Evolutionary conservation across 2,329 filamentous ascomycete species (phyloP).

Genomic region (Fusarium nisikadoi): DNA sequence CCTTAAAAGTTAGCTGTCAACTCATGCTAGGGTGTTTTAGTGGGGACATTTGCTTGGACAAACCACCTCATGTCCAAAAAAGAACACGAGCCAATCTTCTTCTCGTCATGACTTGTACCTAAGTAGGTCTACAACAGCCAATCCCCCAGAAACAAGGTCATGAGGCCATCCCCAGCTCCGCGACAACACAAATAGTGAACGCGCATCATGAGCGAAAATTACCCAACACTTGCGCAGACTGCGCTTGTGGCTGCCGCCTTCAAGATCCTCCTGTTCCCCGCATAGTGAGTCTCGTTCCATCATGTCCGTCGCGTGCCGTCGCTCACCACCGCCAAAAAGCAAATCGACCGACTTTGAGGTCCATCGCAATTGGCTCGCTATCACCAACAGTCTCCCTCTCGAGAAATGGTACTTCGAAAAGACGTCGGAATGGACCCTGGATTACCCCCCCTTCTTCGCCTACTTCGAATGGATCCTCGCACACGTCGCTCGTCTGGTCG

Average conservation of each 20-base stretch:
- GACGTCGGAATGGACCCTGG: slow-evolving; percentile 99
- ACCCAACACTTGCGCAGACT: slow-evolving; percentile 90
- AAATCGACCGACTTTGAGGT: slow-evolving; percentile 99
- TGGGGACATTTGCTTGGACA: neutral
- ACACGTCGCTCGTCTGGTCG: slow-evolving; percentile 78
- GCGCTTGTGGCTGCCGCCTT: slow-evolving; percentile 86
- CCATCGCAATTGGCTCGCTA: slow-evolving; percentile 97
- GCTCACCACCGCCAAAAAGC: slow-evolving; percentile 58
- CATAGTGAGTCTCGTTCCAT: slow-evolving; percentile 75
- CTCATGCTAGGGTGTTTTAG: slow-evolving; percentile 24
- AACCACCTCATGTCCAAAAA: slow-evolving; percentile 19
- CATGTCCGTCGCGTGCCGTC: neutral
- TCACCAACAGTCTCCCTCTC: slow-evolving; percentile 88
- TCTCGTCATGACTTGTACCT: slow-evolving; percentile 32
- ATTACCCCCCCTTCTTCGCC: slow-evolving; percentile 98
- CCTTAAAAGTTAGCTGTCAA: neutral
- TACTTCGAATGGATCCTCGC: slow-evolving; percentile 96
- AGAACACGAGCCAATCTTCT: slow-evolving; percentile 38
- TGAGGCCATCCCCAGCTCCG: slow-evolving; percentile 35
- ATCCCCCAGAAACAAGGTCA: slow-evolving; percentile 31
- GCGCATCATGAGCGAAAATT: slow-evolving; percentile 76
- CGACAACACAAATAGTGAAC: slow-evolving; percentile 25
- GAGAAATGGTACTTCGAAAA: slow-evolving; percentile 97
- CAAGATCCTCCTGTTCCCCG: slow-evolving; percentile 91
- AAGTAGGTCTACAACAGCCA: neutral